A percentile compares a stretch with the other conserved stretches of the same genome.
These are phyloP conservation scores for Epichloe coenophiala DNA, from an alignment of 2,329 filamentous ascomycete species.

Conservation along the genomic window DNA sequence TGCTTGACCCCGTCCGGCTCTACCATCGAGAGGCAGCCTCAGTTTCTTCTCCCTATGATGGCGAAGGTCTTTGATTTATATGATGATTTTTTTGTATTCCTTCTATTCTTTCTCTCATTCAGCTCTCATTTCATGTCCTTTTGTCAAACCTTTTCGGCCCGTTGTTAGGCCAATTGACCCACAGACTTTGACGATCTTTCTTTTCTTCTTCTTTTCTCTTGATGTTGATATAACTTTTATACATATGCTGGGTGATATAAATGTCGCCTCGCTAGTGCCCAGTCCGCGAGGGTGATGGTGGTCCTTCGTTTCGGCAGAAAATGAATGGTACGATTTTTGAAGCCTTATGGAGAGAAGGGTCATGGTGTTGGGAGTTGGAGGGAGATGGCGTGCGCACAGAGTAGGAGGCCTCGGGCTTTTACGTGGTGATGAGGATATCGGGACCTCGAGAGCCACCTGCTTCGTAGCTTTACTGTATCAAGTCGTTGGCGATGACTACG, in stretches of 20 bases:
- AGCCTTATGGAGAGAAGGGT: background rate
- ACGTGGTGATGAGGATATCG: background rate
- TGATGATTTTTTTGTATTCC: background rate
- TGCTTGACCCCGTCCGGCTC: background rate
- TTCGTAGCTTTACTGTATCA: background rate
- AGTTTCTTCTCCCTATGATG: background rate
- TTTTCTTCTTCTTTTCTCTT: background rate
- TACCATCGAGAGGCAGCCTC: background rate
- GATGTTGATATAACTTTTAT: conserved; percentile 2
- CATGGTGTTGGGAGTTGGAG: background rate
- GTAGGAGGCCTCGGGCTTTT: background rate
- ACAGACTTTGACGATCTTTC: conserved; percentile 12
- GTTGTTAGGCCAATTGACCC: background rate
- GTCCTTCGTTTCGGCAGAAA: background rate
- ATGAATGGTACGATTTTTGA: background rate
- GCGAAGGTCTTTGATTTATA: conserved; percentile 5
- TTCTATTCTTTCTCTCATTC: background rate
- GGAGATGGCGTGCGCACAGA: background rate
- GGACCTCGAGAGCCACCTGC: background rate
- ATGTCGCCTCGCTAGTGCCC: background rate
- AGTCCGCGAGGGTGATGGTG: background rate
- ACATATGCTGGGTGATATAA: conserved; percentile 1
- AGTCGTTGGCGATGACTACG: background rate
- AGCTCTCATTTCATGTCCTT: conserved; percentile 7
- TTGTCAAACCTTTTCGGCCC: conserved; percentile 5